These are phyloP conservation scores for Candida lessepsii DNA, from an alignment of 805 yeast species.

Conservation along the genomic window DNA sequence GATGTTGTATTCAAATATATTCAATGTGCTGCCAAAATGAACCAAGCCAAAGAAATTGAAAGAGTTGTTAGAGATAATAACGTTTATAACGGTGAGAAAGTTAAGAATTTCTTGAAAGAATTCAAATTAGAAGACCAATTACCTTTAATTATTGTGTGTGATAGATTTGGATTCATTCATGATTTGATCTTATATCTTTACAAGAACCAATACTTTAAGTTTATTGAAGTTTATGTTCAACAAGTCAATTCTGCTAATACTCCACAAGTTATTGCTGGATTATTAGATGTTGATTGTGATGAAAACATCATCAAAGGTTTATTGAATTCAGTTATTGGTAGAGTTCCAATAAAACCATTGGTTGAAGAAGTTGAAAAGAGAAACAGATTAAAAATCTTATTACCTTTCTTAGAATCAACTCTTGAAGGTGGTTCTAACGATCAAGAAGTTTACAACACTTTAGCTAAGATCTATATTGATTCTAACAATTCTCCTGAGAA, in stretches of 20 bases:
- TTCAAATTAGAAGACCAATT: conserved; percentile 91
- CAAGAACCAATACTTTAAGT: conserved; percentile 93
- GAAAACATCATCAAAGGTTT: conserved; percentile 80
- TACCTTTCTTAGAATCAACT: conserved; percentile 91
- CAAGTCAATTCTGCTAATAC: conserved; percentile 95
- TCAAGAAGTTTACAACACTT: conserved; percentile 87
- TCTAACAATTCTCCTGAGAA: conserved; percentile 97
- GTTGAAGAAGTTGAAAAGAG: conserved; percentile 96
- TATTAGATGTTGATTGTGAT: conserved; percentile 96
- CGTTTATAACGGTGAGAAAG: conserved; percentile 95
- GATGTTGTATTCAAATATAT: conserved; percentile 96
- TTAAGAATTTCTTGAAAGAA: conserved; percentile 94
- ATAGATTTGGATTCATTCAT: conserved; percentile 85
- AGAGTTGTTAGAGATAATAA: conserved; percentile 92
- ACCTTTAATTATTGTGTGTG: conserved; percentile 95
- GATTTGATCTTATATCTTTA: conserved; percentile 90
- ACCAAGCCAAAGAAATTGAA: conserved; percentile 92
- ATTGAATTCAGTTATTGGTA: conserved; percentile 83
- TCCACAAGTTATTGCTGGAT: conserved; percentile 94
- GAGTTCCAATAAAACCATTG: conserved; percentile 86
- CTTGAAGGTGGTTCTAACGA: conserved; percentile 82
- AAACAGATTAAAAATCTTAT: conserved; percentile 83
- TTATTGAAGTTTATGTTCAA: conserved; percentile 96
- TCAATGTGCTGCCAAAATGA: conserved; percentile 87
- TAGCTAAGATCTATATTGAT: conserved; percentile 97